A percentile compares a stretch with the other conserved stretches of the same genome.
Conservation (phyloP, 345 rosid species). For the Hypericum androsaemum region DNA sequence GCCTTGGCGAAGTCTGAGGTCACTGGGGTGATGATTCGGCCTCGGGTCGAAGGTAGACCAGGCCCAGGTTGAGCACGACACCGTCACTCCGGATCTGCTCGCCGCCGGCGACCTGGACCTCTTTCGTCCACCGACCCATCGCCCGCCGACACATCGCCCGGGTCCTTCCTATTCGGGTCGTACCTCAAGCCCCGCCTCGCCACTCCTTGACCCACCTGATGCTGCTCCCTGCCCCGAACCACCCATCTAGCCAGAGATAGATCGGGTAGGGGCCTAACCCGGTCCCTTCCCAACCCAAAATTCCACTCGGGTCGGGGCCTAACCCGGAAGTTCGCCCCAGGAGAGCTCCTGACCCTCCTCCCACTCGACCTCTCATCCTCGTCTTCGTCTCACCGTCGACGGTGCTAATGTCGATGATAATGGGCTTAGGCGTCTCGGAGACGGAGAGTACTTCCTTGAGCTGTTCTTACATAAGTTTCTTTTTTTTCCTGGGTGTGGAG, state of each 20-base stretch:
- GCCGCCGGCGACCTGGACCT: slow-evolving; percentile 51
- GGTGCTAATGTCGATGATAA: slow-evolving; percentile 5
- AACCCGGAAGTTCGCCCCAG: slow-evolving; percentile 27
- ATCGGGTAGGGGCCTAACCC: slow-evolving; percentile 31
- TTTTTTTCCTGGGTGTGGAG: too few relatives aligned
- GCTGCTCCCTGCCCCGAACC: slow-evolving; percentile 1
- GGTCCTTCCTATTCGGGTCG: slow-evolving; percentile 36
- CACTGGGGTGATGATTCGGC: too few relatives aligned
- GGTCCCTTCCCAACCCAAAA: slow-evolving; percentile 13
- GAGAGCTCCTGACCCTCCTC: slow-evolving; percentile 36
- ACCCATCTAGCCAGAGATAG: slow-evolving; percentile 42
- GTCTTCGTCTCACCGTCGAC: slow-evolving; percentile 12
- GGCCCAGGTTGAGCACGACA: too few relatives aligned
- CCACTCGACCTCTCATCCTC: slow-evolving; percentile 28
- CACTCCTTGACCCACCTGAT: slow-evolving; percentile 4
- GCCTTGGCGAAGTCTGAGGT: too few relatives aligned
- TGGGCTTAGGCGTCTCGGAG: slow-evolving; percentile 39
- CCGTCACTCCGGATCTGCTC: slow-evolving; percentile 44
- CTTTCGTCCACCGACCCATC: too few relatives aligned
- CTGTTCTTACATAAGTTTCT: too few relatives aligned
- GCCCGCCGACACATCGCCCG: too few relatives aligned
- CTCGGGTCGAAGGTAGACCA: too few relatives aligned
- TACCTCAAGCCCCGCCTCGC: slow-evolving; percentile 22
- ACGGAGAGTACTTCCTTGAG: slow-evolving; percentile 56
- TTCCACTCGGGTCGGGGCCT: slow-evolving; percentile 19